Evolutionary conservation across 75 land plant species (phyloP).

Genomic region (Cupressus sempervirens): DNA sequence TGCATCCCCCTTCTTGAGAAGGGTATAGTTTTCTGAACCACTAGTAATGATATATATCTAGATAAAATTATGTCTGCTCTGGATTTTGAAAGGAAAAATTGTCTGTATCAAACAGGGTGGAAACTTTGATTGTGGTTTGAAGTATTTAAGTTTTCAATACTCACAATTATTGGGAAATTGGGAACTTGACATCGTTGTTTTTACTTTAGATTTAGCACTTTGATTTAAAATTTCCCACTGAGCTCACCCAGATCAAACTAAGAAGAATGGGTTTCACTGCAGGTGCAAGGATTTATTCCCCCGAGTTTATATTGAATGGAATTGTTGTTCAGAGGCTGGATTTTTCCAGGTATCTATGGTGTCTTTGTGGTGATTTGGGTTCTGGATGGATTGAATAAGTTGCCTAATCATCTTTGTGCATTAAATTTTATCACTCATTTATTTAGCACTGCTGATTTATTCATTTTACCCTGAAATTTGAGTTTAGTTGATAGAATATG

Average conservation of each 20-base stretch:
- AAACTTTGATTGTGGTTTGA: background rate
- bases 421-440: background rate
- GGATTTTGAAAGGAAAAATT: background rate
- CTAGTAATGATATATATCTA: background rate
- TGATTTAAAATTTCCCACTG: background rate
- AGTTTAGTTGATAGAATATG: background rate
- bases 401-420: background rate
- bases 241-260: background rate
- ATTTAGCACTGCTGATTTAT: background rate
- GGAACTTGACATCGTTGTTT: background rate
- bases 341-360: slow-evolving; percentile 42
- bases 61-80: slow-evolving; percentile 5
- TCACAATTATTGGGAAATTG: background rate
- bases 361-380: background rate
- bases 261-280: slow-evolving; percentile 16
- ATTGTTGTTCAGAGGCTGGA: slow-evolving; percentile 71
- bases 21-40: slow-evolving; percentile 34
- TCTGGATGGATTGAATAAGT: background rate
- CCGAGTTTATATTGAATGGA: slow-evolving; percentile 79
- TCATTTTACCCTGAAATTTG: background rate
- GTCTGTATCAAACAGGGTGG: background rate
- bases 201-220: background rate
- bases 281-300: slow-evolving; percentile 63
- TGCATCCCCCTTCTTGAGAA: slow-evolving; percentile 66
- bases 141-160: too few species aligned